These are phyloP conservation scores for Metarhizium anisopliae DNA, from an alignment of 2,329 filamentous ascomycete genomes.

Conservation along the genomic window DNA sequence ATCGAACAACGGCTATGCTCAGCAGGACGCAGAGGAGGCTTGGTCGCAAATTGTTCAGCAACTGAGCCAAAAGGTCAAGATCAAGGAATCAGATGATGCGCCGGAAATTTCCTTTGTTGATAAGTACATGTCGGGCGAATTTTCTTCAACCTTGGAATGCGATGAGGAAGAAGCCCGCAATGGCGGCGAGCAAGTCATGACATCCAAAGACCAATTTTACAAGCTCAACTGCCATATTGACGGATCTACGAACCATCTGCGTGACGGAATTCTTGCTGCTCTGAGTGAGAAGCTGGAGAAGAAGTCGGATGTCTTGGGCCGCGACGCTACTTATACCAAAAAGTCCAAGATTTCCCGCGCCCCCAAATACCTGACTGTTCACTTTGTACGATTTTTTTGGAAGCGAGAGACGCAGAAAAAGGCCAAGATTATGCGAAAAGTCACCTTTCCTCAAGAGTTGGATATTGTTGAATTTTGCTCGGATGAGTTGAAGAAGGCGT, in stretches of 20 bases:
- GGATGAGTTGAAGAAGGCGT: constrained; percentile 71
- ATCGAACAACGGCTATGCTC: constrained; percentile 77
- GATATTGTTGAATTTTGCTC: constrained; percentile 94
- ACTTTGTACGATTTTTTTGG: constrained; percentile 98
- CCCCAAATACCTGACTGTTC: constrained; percentile 91
- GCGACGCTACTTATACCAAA: constrained; percentile 81
- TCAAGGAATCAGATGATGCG: constrained; percentile 43
- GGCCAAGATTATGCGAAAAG: constrained; percentile 98
- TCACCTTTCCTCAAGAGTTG: constrained; percentile 88
- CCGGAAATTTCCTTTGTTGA: constrained; percentile 68
- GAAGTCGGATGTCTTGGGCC: constrained; percentile 64
- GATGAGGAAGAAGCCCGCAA: constrained; percentile 73
- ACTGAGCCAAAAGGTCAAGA: constrained; percentile 66
- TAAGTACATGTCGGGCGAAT: constrained; percentile 78
- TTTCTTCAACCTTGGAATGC: constrained; percentile 71
- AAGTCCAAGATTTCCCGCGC: constrained; percentile 81
- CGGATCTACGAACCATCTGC: constrained; percentile 75
- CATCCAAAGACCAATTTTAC: constrained; percentile 66
- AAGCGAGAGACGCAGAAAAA: constrained; percentile 93
- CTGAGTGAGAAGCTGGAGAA: constrained; percentile 90
- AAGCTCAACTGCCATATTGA: constrained; percentile 94
- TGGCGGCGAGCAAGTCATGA: constrained; percentile 60
- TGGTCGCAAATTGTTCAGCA: constrained; percentile 93
- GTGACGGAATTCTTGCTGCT: constrained; percentile 76
- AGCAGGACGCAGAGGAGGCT: constrained; percentile 96